Percentiles rank a stretch among this genome's conserved stretches.
These are phyloP conservation scores for Lenwebbia sp. DNA, from an alignment of 345 rosid species.

Conservation along the genomic window DNA sequence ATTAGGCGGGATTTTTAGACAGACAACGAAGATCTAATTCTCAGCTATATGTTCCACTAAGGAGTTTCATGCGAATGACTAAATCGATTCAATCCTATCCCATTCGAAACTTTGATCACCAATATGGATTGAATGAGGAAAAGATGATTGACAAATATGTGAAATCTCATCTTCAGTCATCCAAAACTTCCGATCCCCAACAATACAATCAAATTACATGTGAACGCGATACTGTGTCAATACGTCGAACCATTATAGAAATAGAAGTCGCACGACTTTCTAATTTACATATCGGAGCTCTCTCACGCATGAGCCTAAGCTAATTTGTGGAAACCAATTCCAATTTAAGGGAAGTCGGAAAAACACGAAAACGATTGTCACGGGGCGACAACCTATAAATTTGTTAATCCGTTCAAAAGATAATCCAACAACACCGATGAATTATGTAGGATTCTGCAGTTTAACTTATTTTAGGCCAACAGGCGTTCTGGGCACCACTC, in stretches of 20 bases:
- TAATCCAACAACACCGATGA: background rate
- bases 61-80: background rate
- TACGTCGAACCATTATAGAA: background rate
- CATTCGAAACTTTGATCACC: background rate
- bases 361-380: background rate
- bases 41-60: background rate
- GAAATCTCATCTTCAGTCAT: background rate
- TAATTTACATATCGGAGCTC: background rate
- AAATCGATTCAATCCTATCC: background rate
- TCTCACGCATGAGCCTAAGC: background rate
- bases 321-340: background rate
- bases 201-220: background rate
- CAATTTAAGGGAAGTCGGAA: background rate
- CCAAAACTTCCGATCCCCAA: background rate
- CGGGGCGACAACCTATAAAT: background rate
- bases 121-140: background rate
- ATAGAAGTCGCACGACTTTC: background rate
- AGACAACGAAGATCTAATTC: background rate
- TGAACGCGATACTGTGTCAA: rapidly evolving
- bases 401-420: background rate
- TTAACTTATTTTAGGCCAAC: background rate
- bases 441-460: background rate
- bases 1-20: background rate
- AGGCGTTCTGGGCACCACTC: background rate
- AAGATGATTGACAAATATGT: background rate